Evolutionary conservation across 1,284 basidiomycete genomes (phyloP).

Genomic region (Pascua sp.): DNA sequence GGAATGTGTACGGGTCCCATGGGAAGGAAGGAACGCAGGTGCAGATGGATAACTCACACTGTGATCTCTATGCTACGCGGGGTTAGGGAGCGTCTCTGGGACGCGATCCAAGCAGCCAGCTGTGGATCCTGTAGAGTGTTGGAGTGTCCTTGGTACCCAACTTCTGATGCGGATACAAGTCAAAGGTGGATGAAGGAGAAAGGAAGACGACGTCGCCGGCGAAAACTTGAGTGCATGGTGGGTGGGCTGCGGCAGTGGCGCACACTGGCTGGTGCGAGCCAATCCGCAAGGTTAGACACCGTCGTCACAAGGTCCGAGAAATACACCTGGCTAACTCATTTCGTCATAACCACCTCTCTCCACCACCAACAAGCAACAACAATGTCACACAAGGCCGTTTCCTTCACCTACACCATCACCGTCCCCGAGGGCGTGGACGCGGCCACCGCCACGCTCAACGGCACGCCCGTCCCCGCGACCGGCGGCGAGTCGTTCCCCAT

Average conservation of each 20-base stretch:
- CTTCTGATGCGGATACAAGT: neutral
- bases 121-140: too few species aligned
- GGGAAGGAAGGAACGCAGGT: neutral
- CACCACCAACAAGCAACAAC: conserved; percentile 1
- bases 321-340: too few species aligned
- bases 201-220: neutral
- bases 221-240: neutral
- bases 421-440: conserved; percentile 18
- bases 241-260: neutral
- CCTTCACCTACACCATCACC: conserved; percentile 20
- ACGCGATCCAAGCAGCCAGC: too few species aligned
- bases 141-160: too few species aligned
- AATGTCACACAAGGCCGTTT: conserved; percentile 10
- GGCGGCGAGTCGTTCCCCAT: conserved; percentile 1
- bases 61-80: neutral
- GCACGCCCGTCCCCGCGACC: neutral
- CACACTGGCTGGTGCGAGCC: neutral
- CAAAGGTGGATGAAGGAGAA: neutral
- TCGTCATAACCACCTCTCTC: neutral
- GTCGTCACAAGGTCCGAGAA: too few species aligned
- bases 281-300: too few species aligned
- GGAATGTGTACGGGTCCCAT: neutral
- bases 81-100: too few species aligned
- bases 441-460: neutral
- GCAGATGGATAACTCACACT: neutral